These are phyloP conservation scores for Fusarium compactum DNA, from an alignment of 2,329 filamentous ascomycete species.

Conservation along the genomic window DNA sequence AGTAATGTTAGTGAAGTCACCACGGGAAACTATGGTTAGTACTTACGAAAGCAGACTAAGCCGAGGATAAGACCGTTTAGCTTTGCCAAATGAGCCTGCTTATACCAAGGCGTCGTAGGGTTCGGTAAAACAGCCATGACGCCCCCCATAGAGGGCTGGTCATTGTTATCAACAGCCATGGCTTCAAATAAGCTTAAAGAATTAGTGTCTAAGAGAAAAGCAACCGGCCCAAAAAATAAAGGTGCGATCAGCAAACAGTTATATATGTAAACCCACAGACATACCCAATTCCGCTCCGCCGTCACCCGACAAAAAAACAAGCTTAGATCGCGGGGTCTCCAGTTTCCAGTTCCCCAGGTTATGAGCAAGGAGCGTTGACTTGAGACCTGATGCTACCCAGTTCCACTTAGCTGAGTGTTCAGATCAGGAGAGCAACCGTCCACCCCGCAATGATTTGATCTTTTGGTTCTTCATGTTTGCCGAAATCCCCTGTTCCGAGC, in stretches of 20 bases:
- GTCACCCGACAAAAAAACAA: not conserved
- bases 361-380: not conserved
- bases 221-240: not conserved
- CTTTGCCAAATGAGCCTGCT: conserved; percentile 7
- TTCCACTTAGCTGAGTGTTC: conserved; percentile 21
- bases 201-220: not conserved
- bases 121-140: conserved; percentile 16
- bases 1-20: not conserved
- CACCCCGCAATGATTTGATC: not conserved
- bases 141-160: not conserved
- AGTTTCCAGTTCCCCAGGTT: conserved; percentile 17
- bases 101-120: conserved; percentile 15
- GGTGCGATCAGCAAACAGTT: conserved; percentile 3
- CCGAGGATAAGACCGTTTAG: conserved; percentile 19
- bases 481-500: not conserved
- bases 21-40: rapidly evolving
- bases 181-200: not conserved
- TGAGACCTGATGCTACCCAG: not conserved
- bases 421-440: not conserved
- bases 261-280: not conserved
- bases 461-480: not conserved
- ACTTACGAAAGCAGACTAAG: conserved; percentile 20
- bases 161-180: conserved; percentile 5
- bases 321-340: conserved; percentile 23
- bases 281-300: not conserved